Evolutionary conservation across 495 filamentous ascomycete genomes (phyloP), one percentile per base, ranked within the genome.

Genomic region (Choiromyces venosus): DNA sequence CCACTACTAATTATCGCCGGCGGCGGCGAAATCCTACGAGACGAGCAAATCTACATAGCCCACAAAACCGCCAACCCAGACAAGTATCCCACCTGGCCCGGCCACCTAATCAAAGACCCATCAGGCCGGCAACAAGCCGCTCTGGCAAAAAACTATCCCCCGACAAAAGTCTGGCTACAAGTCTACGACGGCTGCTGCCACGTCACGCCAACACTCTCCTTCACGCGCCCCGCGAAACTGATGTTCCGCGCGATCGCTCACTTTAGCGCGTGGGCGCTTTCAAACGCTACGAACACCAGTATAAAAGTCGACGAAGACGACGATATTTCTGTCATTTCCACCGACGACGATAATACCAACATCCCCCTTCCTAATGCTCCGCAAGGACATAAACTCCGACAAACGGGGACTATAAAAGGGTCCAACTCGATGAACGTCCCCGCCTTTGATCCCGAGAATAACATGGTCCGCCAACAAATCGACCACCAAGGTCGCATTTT

Each of bases 101-200:
- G 84, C 0, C 85, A 89, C 71, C 84, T 94, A 39, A 84, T 89
- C 52, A 90, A 93, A 56, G 81, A 87, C 61, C 84, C 84, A 37
- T 82, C 81, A 70, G 89, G 89, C 2, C 87, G 90, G 21, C 79
- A 86, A 21, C 82, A 84, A 68, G 83, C 83, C n/a, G 82, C 72
- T 12, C 76, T 96, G 25, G 82, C 85, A 36, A 88, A 87, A 52
- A 61, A 61, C 33, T 95, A 91, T 79, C 86, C 87, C 42, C 91
- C 92, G 3, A 98, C 94, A 0, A 89, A 96, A 79, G 94, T 98
- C 12, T 93, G 96, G 81, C 85, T 98, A n/a, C 94, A 98, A 82
- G 91, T 98, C 9, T 97, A 94, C 92, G 94, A 97, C 39, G 89
- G 96, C 79, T 84, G 97, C 25, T 98, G 94, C 73, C 94, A 98